A percentile compares a stretch with the other conserved stretches of the same genome.
Conservation (phyloP, 768 basidiomycete species). For the Agaricus subrufescens region DNA sequence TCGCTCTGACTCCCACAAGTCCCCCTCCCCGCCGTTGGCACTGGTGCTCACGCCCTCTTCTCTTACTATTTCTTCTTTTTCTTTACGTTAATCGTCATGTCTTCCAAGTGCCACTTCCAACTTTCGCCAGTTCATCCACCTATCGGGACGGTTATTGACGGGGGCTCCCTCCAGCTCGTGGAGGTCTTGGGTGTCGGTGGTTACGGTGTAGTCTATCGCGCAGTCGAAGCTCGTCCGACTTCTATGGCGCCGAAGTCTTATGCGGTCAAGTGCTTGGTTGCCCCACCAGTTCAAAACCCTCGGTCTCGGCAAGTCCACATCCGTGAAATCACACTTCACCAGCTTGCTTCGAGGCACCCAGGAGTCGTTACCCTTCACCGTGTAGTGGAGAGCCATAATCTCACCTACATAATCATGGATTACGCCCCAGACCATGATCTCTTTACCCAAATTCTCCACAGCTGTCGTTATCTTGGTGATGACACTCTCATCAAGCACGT, state of each 20-base stretch:
- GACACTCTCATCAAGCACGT: constrained; percentile 86
- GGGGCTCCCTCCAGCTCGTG: constrained; percentile 80
- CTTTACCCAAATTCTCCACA: constrained; percentile 88
- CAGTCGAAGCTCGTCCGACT: constrained; percentile 57
- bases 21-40: constrained; percentile 29
- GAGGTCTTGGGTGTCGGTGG: constrained; percentile 92
- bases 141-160: constrained; percentile 84
- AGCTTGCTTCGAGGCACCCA: constrained; percentile 72
- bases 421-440: constrained; percentile 92
- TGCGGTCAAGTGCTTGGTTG: constrained; percentile 91
- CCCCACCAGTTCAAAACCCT: constrained; percentile 40
- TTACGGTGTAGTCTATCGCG: constrained; percentile 95
- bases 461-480: constrained; percentile 82
- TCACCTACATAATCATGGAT: constrained; percentile 93
- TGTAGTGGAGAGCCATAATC: constrained; percentile 78
- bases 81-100: constrained; percentile 22
- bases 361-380: constrained; percentile 91
- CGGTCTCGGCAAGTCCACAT: constrained; percentile 82
- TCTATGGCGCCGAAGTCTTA: constrained; percentile 48
- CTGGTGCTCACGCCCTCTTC: constrained; percentile 36
- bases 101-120: constrained; percentile 30
- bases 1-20: constrained; percentile 33
- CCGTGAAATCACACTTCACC: constrained; percentile 87
- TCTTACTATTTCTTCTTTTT: constrained; percentile 15
- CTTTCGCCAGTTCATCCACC: constrained; percentile 48